phyloP scores from a whole-genome alignment of 768 basidiomycete species.

The Kwoniella botswanensis region DNA sequence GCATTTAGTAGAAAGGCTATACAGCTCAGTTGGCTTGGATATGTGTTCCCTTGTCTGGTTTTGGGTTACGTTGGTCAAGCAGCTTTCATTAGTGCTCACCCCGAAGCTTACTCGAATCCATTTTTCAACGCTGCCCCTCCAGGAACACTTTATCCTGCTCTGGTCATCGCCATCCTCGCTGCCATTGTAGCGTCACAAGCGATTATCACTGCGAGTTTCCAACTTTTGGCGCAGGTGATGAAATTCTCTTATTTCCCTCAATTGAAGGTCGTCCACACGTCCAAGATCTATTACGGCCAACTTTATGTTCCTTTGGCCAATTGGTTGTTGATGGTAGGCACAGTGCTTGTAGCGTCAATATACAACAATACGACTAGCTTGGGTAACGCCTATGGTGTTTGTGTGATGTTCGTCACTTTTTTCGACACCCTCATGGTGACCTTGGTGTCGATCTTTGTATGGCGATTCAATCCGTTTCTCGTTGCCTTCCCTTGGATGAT shows the following conservation, averaged over 20 bases:
- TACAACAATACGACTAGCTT: conserved; percentile 3
- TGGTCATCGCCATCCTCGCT: conserved; percentile 1
- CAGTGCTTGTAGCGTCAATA: background rate
- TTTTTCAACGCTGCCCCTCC: conserved; percentile 10
- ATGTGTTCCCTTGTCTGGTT: conserved; percentile 1
- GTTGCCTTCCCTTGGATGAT: background rate
- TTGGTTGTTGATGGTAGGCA: conserved; percentile 14
- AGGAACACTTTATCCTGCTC: conserved; percentile 5
- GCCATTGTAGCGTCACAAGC: conserved; percentile 10
- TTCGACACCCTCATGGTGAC: conserved; percentile 11
- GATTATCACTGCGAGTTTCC: conserved; percentile 12
- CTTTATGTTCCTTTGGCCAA: background rate
- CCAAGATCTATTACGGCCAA: conserved; percentile 2
- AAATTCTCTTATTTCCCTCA: conserved; percentile 1
- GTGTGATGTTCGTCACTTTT: conserved; percentile 15
- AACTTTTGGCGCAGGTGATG: background rate
- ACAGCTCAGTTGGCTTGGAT: conserved; percentile 7
- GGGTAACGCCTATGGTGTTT: conserved; percentile 12
- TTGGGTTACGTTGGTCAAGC: conserved; percentile 8
- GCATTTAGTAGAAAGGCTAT: conserved; percentile 2
- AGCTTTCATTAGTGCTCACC: conserved; percentile 2
- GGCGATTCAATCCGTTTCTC: background rate
- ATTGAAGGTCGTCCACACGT: conserved; percentile 1
- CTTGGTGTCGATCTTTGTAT: background rate
- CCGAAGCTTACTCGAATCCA: conserved; percentile 11